Evolutionary conservation across 2,329 filamentous ascomycete genomes (phyloP), one percentile per base, ranked within the genome.

Genomic region (Fusarium sp.): DNA sequence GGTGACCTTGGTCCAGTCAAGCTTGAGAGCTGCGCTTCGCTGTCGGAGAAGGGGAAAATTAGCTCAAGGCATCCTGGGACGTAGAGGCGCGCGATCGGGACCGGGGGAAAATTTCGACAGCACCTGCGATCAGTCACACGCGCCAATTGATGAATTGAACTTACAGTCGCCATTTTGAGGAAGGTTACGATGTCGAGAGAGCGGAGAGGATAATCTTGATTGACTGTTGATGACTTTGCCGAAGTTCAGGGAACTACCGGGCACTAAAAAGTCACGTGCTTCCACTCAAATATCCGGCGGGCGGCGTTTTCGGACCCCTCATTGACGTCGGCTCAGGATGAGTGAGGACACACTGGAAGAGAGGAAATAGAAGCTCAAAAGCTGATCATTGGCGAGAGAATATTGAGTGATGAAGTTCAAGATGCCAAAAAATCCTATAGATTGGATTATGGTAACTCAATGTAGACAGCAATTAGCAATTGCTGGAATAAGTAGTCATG

Each of bases 21-120:
- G 91, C 91, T 98, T 99, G 87, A 97, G 91, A 86, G 96, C 95
- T 89, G 96, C 95, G 91, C 94, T 97, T 90, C 95, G 93, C 96
- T 98, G 85, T 84, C 74, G 54, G 69, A 73, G 69, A 67, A 74
- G 76, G 69, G 77, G 76, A 81, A 86, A 88, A 88, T 89, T 88
- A 89, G 88, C 87, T 88, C 87, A 87, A 77, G 69, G 61, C 49
- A 67, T 74, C 69, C 64, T 71, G 60, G 59, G 69, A 62, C 71
- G 60, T 69, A 57, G 57, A 69, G 68, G 60, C 61, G 75, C 70
- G 75, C 60, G 37, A 19, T 67, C 37, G 61, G 52, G 56, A 30
- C 32, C 53, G 64, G 66, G 25, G 33, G 7, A 46, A 13, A 62
- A 64, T 50, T 70, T 75, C 69, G 72, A 64, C 52, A 49, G 37